Evolutionary conservation across 352 stramenopile genomes (phyloP).

Genomic region (Phytophthora brassicae): DNA sequence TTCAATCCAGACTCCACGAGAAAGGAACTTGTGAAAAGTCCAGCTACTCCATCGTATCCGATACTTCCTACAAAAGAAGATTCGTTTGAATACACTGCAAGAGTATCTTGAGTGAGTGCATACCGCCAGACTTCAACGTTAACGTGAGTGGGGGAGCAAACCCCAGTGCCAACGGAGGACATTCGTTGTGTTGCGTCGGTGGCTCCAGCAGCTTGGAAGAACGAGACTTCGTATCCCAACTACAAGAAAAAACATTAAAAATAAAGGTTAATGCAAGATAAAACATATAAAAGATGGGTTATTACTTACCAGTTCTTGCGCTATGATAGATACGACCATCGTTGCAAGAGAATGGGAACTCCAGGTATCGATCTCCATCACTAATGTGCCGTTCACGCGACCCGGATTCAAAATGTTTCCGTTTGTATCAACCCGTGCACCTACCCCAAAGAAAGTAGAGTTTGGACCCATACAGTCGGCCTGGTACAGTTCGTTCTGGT

Average conservation of each 20-base stretch:
- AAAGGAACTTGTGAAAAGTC: constrained; percentile 41
- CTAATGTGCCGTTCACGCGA: constrained; percentile 41
- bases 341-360: constrained; percentile 39
- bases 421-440: constrained; percentile 29
- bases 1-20: constrained; percentile 39
- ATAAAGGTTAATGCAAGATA: no score
- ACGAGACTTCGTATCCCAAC: constrained; percentile 48
- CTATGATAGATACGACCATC: constrained; percentile 49
- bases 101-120: constrained; percentile 4
- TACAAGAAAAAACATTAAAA: constrained; percentile 1
- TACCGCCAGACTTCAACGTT: constrained; percentile 34
- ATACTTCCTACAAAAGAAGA: constrained; percentile 37
- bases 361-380: constrained; percentile 50
- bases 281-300: not conserved
- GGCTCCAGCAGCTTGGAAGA: constrained; percentile 24
- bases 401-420: constrained; percentile 30
- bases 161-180: constrained; percentile 33
- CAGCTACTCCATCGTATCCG: constrained; percentile 40
- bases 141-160: constrained; percentile 32
- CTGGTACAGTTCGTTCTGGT: constrained; percentile 32
- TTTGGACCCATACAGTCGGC: constrained; percentile 23
- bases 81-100: constrained; percentile 34
- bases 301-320: constrained; percentile 41
- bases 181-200: constrained; percentile 39
- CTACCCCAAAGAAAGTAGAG: constrained; percentile 40